These are phyloP conservation scores for Botrytis hyacinthi DNA, from an alignment of 2,329 filamentous ascomycete genomes.

Conservation along the genomic window DNA sequence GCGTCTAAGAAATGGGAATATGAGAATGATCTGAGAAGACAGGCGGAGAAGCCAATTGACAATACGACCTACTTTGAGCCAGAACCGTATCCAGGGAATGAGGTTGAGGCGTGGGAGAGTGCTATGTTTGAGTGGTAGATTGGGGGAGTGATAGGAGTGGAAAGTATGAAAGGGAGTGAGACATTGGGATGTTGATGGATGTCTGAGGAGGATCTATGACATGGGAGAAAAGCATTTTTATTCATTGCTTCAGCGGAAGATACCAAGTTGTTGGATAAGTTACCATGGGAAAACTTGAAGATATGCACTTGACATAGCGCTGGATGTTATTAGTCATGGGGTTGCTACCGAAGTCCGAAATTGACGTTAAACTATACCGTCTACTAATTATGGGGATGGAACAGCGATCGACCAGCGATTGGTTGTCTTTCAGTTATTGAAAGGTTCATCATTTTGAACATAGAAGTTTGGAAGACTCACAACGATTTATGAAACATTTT, in stretches of 20 bases:
- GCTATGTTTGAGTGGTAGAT: conserved; percentile 5
- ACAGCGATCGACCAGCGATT: background rate
- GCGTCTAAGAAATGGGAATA: conserved; percentile 14
- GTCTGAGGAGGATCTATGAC: background rate
- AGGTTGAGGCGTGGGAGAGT: background rate
- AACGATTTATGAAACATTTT: background rate
- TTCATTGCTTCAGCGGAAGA: background rate
- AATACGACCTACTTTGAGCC: background rate
- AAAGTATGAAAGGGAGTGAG: background rate
- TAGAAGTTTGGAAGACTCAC: background rate
- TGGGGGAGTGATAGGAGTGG: background rate
- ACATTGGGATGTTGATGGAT: background rate
- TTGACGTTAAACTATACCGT: conserved; percentile 4
- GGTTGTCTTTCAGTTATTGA: background rate
- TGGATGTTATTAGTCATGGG: background rate
- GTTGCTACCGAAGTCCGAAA: background rate
- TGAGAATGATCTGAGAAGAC: background rate
- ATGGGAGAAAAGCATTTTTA: background rate
- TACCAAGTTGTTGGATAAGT: background rate
- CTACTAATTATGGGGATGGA: background rate
- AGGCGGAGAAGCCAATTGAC: background rate
- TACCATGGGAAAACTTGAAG: background rate
- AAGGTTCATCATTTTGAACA: background rate
- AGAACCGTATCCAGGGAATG: background rate
- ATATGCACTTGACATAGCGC: background rate